A percentile compares a stretch with the other conserved stretches of the same genome.
Conservation (phyloP, 495 filamentous ascomycete genomes). For the Glutinoglossum americanum region DNA sequence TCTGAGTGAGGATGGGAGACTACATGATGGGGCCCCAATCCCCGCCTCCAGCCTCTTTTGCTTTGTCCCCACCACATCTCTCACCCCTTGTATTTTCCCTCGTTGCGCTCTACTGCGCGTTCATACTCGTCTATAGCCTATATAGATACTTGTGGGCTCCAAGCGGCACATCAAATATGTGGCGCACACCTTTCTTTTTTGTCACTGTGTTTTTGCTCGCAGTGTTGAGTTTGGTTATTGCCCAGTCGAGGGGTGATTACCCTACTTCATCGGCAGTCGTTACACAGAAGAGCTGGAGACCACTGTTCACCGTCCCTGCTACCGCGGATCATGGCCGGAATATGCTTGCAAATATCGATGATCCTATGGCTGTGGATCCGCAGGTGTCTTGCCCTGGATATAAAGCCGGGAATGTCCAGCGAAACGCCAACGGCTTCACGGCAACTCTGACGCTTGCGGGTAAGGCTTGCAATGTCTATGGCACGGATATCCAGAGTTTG, state of each 20-base stretch:
- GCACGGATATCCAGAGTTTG: conserved; percentile 36
- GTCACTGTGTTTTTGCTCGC: background rate
- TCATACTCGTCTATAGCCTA: background rate
- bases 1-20: background rate
- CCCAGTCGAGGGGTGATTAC: background rate
- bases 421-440: conserved; percentile 25
- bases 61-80: background rate
- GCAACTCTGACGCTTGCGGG: conserved; percentile 33
- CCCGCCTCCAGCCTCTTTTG: background rate
- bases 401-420: conserved; percentile 27
- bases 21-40: background rate
- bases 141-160: background rate
- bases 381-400: conserved; percentile 49
- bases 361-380: conserved; percentile 47
- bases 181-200: background rate
- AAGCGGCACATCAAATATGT: background rate
- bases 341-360: conserved; percentile 48
- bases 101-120: background rate
- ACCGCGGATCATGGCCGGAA: conserved; percentile 31
- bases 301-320: conserved; percentile 29
- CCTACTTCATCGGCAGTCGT: background rate
- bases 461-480: conserved; percentile 36
- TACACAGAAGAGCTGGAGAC: conserved; percentile 1
- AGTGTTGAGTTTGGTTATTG: background rate
- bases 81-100: background rate